A percentile compares a stretch with the other conserved stretches of the same genome.
Evolutionary conservation across 2,329 filamentous ascomycete genomes (phyloP).

Genomic region (Claviceps paspali): DNA sequence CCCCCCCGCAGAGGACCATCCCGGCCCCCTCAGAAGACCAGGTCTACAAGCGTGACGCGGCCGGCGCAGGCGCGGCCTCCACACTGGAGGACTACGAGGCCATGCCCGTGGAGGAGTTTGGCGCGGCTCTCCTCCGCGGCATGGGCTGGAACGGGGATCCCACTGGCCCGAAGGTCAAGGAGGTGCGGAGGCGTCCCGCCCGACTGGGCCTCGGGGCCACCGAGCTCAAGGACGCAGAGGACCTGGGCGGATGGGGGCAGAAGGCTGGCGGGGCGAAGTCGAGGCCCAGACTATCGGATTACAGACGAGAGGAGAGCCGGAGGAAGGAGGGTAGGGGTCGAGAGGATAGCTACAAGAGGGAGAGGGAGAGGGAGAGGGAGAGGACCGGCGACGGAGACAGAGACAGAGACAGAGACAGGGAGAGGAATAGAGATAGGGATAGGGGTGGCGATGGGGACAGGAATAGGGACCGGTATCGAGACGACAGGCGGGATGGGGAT

Average conservation of each 20-base stretch:
- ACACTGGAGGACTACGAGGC: constrained; percentile 74
- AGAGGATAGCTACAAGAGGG: constrained; percentile 32
- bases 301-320: constrained; percentile 28
- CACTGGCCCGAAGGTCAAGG: constrained; percentile 36
- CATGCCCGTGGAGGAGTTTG: constrained; percentile 89
- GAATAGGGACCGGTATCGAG: constrained; percentile 3
- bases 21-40: constrained; percentile 41
- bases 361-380: constrained; percentile 28
- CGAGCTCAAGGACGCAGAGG: constrained; percentile 53
- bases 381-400: constrained; percentile 23
- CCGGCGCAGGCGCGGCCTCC: constrained; percentile 56
- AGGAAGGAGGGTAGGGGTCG: constrained; percentile 26
- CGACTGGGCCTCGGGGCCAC: constrained; percentile 83
- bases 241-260: constrained; percentile 70
- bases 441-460: constrained; percentile 12
- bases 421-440: too few relatives aligned
- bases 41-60: constrained; percentile 55
- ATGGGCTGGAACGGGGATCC: constrained; percentile 84
- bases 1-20: constrained; percentile 33
- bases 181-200: constrained; percentile 59
- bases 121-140: constrained; percentile 72
- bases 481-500: constrained; percentile 2
- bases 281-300: constrained; percentile 33
- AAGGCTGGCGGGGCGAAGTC: constrained; percentile 36
- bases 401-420: constrained; percentile 11